Evolutionary conservation across 2,329 filamentous ascomycete genomes (phyloP).

Genomic region (Cercospora sesami): DNA sequence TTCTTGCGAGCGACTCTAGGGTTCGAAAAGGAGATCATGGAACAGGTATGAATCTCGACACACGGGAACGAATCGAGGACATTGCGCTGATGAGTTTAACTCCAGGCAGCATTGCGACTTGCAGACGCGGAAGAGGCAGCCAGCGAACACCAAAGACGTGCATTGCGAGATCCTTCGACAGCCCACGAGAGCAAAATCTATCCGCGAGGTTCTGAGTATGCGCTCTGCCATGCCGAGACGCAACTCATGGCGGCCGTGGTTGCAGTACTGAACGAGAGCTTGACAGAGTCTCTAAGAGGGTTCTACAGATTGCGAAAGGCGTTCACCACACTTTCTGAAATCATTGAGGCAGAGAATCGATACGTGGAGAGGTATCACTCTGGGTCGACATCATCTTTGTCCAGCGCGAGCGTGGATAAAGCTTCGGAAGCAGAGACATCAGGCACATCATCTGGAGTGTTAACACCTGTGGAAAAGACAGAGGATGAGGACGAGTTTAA

Average conservation of each 20-base stretch:
- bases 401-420: conserved; percentile 2
- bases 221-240: conserved; percentile 77
- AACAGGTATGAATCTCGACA: conserved; percentile 50
- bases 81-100: background rate
- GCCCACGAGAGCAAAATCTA: conserved; percentile 66
- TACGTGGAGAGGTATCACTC: conserved; percentile 47
- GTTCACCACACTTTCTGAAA: conserved; percentile 75
- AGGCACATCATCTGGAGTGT: conserved; percentile 21
- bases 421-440: conserved; percentile 13
- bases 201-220: conserved; percentile 80
- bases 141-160: conserved; percentile 72
- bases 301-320: conserved; percentile 93
- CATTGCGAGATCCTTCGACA: conserved; percentile 58
- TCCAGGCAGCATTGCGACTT: conserved; percentile 64
- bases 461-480: conserved; percentile 30
- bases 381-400: conserved; percentile 7
- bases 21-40: conserved; percentile 90
- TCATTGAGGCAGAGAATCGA: conserved; percentile 72
- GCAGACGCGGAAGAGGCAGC: conserved; percentile 74
- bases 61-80: background rate
- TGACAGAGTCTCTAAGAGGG: conserved; percentile 85
- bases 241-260: conserved; percentile 89
- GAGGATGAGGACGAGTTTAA: conserved; percentile 56
- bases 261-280: conserved; percentile 84
- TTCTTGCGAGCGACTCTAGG: conserved; percentile 86